A percentile compares a stretch with the other conserved stretches of the same genome.
Conservation (phyloP, 495 filamentous ascomycete genomes). For the Podospora didyma region DNA sequence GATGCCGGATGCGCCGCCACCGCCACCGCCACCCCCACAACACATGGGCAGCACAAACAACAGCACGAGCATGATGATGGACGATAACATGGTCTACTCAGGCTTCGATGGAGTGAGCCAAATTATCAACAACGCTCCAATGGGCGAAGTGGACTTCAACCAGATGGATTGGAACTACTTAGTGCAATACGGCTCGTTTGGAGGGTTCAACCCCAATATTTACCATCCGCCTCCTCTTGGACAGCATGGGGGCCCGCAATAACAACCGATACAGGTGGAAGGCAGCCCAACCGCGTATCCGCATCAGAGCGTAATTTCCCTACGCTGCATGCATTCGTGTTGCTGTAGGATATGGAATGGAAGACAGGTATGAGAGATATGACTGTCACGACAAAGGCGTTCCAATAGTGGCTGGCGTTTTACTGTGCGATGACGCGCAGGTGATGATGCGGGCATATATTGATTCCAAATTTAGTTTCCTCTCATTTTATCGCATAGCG, state of each 20-base stretch:
- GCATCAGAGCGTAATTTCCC: too few relatives aligned
- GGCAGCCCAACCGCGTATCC: background rate
- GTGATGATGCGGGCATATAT: too few relatives aligned
- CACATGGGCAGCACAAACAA: constrained; percentile 9
- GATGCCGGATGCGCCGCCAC: constrained; percentile 9
- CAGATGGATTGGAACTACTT: constrained; percentile 46
- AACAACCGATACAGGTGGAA: background rate
- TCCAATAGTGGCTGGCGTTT: too few relatives aligned
- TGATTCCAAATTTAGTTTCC: too few relatives aligned
- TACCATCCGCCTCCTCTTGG: constrained; percentile 7
- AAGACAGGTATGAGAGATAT: too few relatives aligned
- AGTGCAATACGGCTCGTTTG: constrained; percentile 32
- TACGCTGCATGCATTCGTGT: too few relatives aligned
- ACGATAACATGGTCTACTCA: constrained; percentile 26
- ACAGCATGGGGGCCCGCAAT: background rate
- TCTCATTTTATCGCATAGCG: too few relatives aligned
- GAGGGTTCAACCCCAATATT: constrained; percentile 28
- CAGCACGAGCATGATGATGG: constrained; percentile 16
- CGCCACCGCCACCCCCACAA: too few relatives aligned
- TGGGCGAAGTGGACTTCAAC: constrained; percentile 36
- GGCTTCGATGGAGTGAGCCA: constrained; percentile 17
- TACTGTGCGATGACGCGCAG: too few relatives aligned
- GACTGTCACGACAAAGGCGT: too few relatives aligned
- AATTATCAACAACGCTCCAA: constrained; percentile 17
- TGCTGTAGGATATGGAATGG: too few relatives aligned